Conservation (phyloP, 2,329 filamentous ascomycete species). For the Talaromyces sp. region DNA sequence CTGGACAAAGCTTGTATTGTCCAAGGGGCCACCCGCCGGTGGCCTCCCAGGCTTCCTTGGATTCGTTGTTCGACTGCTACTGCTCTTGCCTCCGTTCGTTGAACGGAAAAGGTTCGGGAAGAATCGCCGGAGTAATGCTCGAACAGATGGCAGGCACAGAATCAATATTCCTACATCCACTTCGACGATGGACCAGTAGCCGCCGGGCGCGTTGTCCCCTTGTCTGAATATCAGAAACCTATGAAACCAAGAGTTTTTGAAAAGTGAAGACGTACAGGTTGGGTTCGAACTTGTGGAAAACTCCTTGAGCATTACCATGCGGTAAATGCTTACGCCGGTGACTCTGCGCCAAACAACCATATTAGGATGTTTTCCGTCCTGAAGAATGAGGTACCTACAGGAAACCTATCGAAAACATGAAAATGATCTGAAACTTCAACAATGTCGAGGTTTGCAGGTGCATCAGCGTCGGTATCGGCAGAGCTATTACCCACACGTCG, state of each 20-base stretch:
- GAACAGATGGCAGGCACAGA: conserved; percentile 19
- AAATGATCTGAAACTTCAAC: conserved; percentile 14
- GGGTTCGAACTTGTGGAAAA: conserved; percentile 11
- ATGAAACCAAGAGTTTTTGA: no score
- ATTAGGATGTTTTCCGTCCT: neutral
- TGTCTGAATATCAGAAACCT: no score
- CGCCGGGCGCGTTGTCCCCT: conserved; percentile 21
- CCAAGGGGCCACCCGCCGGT: neutral
- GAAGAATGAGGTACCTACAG: neutral
- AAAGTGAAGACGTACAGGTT: conserved; percentile 1
- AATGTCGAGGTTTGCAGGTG: conserved; percentile 17
- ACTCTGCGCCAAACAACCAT: conserved; percentile 13
- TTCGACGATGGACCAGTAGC: conserved; percentile 21
- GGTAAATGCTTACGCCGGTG: conserved; percentile 21
- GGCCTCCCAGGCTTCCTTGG: neutral
- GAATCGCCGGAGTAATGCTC: conserved; percentile 20
- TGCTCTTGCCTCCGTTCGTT: neutral
- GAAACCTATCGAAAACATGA: conserved; percentile 10
- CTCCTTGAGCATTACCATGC: conserved; percentile 19
- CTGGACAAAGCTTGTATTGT: neutral
- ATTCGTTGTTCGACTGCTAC: neutral
- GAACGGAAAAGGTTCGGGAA: conserved; percentile 10
- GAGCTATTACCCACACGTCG: conserved; percentile 19
- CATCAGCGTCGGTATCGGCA: conserved; percentile 19
- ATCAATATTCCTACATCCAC: conserved; percentile 20